Conservation (phyloP, 345 rosid genomes). For the Passiflora organensis region DNA sequence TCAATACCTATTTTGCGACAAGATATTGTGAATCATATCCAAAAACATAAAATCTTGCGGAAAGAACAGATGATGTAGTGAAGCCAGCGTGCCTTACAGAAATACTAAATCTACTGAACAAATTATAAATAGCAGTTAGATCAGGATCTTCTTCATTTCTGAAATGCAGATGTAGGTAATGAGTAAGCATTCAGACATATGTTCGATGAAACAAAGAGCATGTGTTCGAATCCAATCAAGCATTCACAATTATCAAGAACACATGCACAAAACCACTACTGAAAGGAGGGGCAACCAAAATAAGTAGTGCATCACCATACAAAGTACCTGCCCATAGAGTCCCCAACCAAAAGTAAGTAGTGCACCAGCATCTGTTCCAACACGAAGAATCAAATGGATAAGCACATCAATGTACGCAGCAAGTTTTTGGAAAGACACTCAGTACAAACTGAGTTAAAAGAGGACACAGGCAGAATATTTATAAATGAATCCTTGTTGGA, state of each 20-base stretch:
- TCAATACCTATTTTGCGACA: background rate
- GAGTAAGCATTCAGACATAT: background rate
- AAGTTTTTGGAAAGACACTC: background rate
- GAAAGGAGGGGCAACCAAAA: background rate
- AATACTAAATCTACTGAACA: too few relatives aligned
- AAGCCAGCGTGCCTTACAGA: background rate
- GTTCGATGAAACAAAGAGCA: background rate
- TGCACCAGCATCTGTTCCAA: conserved; percentile 84
- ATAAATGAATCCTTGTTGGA: background rate
- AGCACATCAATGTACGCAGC: too few relatives aligned
- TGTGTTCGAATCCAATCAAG: too few relatives aligned
- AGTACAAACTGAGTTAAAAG: conserved; percentile 1
- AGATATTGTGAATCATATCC: background rate
- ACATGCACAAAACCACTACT: background rate
- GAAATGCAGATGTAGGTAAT: background rate
- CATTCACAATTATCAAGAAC: background rate
- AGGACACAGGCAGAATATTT: background rate
- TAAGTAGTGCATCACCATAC: background rate
- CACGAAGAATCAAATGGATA: background rate
- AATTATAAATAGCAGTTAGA: too few relatives aligned
- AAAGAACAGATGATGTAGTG: background rate
- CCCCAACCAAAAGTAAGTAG: conserved; percentile 99
- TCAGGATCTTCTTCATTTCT: too few relatives aligned
- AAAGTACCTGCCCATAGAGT: conserved; percentile 90
- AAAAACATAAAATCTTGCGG: background rate